A percentile compares a stretch with the other conserved stretches of the same genome.
These are phyloP conservation scores for Cucurbita pepo DNA, from an alignment of 306 rosid species.

Conservation along the genomic window DNA sequence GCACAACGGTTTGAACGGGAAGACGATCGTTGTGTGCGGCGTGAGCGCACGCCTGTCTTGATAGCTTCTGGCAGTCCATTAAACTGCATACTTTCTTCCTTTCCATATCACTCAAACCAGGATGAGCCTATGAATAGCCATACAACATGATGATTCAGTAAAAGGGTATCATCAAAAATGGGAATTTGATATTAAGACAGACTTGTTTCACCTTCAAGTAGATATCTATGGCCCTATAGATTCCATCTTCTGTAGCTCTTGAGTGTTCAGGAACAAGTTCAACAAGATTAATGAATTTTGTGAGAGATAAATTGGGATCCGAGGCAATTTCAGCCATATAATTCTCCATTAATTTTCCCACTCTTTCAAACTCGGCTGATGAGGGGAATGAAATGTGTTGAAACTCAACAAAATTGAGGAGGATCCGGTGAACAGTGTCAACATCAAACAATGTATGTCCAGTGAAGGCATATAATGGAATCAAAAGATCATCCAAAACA, in stretches of 20 bases:
- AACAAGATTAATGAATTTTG: slow-evolving; percentile 49
- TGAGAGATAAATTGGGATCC: slow-evolving; percentile 48
- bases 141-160: neutral
- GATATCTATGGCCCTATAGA: slow-evolving; percentile 84
- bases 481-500: slow-evolving; percentile 77
- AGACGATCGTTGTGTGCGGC: slow-evolving; percentile 94
- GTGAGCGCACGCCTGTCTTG: slow-evolving; percentile 87
- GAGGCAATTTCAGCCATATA: slow-evolving; percentile 80
- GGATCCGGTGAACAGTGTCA: slow-evolving; percentile 63
- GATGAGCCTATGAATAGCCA: slow-evolving; percentile 60
- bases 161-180: neutral
- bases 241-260: slow-evolving; percentile 74
- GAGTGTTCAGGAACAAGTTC: slow-evolving; percentile 82
- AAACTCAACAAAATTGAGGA: slow-evolving; percentile 47
- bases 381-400: slow-evolving; percentile 45
- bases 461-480: slow-evolving; percentile 67
- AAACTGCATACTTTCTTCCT: slow-evolving; percentile 86
- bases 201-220: slow-evolving; percentile 56
- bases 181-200: neutral
- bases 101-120: slow-evolving; percentile 68
- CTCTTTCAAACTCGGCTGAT: slow-evolving; percentile 34
- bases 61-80: slow-evolving; percentile 89
- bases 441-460: slow-evolving; percentile 81
- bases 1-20: slow-evolving; percentile 89
- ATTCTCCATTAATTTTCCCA: slow-evolving; percentile 74